phyloP scores from a whole-genome alignment of 257 asterid genomes.

The Scutellaria minor region DNA sequence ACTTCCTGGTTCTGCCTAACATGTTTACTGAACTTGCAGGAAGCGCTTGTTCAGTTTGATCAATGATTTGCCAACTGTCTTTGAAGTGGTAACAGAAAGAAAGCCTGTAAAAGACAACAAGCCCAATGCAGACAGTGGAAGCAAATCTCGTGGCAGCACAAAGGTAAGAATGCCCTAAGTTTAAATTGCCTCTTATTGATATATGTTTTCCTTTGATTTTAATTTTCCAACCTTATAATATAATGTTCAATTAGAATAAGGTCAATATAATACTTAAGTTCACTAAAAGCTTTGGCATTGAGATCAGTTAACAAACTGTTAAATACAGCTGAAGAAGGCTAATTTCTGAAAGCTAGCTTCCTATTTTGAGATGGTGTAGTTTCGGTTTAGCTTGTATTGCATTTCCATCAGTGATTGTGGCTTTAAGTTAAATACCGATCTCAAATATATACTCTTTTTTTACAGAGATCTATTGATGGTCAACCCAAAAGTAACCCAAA shows the following conservation, averaged over 20 bases:
- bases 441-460: constrained; percentile 2
- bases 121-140: constrained; percentile 88
- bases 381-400: constrained; percentile 9
- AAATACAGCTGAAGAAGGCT: not conserved
- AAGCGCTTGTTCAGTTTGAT: constrained; percentile 92
- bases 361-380: not conserved
- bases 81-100: constrained; percentile 86
- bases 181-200: constrained; percentile 2
- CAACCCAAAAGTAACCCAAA: constrained; percentile 66
- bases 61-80: constrained; percentile 84
- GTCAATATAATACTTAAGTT: constrained; percentile 7
- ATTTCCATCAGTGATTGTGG: not conserved
- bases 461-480: constrained; percentile 72
- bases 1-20: constrained; percentile 17
- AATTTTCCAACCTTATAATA: not conserved
- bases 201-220: not conserved
- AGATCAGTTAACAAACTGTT: constrained; percentile 1
- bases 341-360: constrained; percentile 1
- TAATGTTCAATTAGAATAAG: not conserved
- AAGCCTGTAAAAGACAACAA: constrained; percentile 87
- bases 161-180: constrained; percentile 51
- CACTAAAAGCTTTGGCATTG: constrained; percentile 4
- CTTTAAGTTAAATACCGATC: constrained; percentile 11
- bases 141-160: constrained; percentile 81
- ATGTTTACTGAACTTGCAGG: constrained; percentile 50